Evolutionary conservation across 2,329 filamentous ascomycete genomes (phyloP), one percentile per base, ranked within the genome.

Genomic region (Drechslerella stenobrocha): DNA sequence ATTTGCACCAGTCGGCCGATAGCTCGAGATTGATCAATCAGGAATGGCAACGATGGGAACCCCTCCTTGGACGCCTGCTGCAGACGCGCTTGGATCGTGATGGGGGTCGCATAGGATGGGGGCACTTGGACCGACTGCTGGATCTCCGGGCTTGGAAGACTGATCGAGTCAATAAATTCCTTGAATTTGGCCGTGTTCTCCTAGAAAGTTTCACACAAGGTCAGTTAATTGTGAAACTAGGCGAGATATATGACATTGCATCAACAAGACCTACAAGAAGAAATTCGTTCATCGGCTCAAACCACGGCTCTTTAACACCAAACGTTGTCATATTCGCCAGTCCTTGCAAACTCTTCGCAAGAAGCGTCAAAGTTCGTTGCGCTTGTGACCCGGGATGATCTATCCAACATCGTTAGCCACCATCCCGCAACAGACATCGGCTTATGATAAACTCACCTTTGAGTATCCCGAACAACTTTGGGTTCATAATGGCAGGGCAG

Each of bases 21-120:
- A 72, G 89, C 91, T 69, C 89, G 84, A 5, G 90, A 85, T 70
- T 91, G 87, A 72, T 98, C 93, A 69, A 98, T 88, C 2, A 98
- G 82, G 75, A 95, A 96, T 0, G 93, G 93, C 11, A 98, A 80
- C 45, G 89, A 93, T 0, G 91, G 92, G 73, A 96, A 96, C 0
- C 93, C 93, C 78, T 98, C 93, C 58, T 89, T 84, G 6, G 89
- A 89, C 0, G 87, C 86, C 7, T 87, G 84, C 5, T 89, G 87
- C 11, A 97, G 78, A 0, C 93, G 87, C 42, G 87, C 85, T 40
- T 95, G 82, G 69, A 98, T 97, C 7, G 91, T 90, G 56, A 93
- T 85, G 0, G 93, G 93, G 0, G 93, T 96, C 48, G 89, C 91
- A 77, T 97, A 98, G 1, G 89, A 90, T 0, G 90, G 87, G 1